Conservation (phyloP, 225 moss, liverwort and hornwort species). For the Thuidium tamariscinum region DNA sequence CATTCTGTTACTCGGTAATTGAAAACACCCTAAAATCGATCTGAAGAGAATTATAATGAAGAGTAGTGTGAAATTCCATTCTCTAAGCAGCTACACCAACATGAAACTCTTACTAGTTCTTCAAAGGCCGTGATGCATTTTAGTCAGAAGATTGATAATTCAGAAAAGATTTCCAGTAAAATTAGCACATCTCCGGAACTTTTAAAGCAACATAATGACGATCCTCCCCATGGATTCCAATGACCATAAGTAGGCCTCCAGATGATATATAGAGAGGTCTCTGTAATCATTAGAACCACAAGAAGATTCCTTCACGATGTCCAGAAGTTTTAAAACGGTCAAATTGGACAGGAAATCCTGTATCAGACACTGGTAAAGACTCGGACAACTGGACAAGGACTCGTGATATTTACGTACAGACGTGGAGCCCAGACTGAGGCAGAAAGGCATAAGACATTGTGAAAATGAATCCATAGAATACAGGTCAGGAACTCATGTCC, state of each 20-base stretch:
- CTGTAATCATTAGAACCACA: neutral
- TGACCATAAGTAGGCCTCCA: neutral
- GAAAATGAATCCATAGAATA: neutral
- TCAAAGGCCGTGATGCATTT: neutral
- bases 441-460: neutral
- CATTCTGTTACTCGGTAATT: neutral
- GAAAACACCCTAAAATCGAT: neutral
- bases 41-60: neutral
- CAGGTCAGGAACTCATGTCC: neutral
- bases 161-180: neutral
- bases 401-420: neutral
- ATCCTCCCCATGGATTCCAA: neutral
- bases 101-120: neutral
- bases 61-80: neutral
- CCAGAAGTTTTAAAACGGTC: neutral
- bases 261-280: neutral
- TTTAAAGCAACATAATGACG: neutral
- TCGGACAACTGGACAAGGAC: neutral
- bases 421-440: neutral
- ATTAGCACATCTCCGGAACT: neutral
- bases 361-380: neutral
- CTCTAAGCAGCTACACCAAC: neutral
- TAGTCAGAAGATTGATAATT: neutral
- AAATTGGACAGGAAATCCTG: neutral
- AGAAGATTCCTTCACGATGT: neutral